Evolutionary conservation across 805 yeast genomes (phyloP), one percentile per base, ranked within the genome.

Genomic region (Ogataea degrootiae): DNA sequence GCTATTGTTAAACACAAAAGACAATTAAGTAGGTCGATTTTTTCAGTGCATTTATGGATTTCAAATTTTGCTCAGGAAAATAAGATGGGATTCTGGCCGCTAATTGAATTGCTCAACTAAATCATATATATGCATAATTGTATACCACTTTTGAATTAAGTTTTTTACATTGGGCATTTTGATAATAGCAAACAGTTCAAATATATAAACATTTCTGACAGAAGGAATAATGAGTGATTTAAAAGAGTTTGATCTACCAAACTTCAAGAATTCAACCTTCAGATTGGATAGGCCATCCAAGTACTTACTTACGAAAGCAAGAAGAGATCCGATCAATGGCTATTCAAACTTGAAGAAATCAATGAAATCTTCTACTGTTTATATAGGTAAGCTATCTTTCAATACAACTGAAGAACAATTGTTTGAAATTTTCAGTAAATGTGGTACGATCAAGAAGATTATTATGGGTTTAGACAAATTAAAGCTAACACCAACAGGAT

Each of bases 361-460:
- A 2, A 73, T 84, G 66, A 72, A 69, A 35, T 81, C 89, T 47
- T 74, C 80, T 29, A 91, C 98, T 0, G 77, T 94, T 4, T 94
- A 94, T 61, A 95, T 94, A 35, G 99, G 98, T 5, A 89, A 89
- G 65, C 67, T 94, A 33, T 83, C 96, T 2, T 87, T 88, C 57
- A 87, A 83, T 67, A 91, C 98, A 4, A 86, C 96, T 1, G 99
- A 94, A 65, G 99, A 94, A 63, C 97, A 92, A 66, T 80, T 92
- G 15, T 85, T 83, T 63, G 98, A 91, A 65, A 68, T 94, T 44
- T 89, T 94, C 61, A 77, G 85, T 51, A 85, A 85, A 64, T 82
- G 87, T 55, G 98, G 97, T 1, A 72, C 79, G 15, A 82, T 92
- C 37, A 80, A 80, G 54, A 75, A 85, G 59, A 87, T 91, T 38